Percentiles rank a stretch among this genome's conserved stretches.
Conservation (phyloP, 2,329 filamentous ascomycete species). For the Lachnellula hyalina region DNA sequence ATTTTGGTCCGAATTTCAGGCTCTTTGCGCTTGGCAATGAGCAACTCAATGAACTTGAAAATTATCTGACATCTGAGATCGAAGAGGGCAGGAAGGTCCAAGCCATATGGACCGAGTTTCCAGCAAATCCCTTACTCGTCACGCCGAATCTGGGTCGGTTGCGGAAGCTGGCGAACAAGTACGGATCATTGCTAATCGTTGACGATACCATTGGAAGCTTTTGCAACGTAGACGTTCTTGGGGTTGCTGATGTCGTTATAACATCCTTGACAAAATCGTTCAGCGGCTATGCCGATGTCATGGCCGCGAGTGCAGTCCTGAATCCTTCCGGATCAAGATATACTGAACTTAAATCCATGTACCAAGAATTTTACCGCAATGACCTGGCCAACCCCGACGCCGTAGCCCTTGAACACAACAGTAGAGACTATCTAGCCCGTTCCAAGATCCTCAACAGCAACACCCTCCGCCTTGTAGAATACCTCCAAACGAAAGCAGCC, state of each 20-base stretch:
- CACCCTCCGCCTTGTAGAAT: conserved; percentile 34
- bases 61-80: conserved; percentile 35
- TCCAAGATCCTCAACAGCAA: conserved; percentile 39
- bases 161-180: conserved; percentile 36
- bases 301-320: conserved; percentile 47
- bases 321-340: conserved; percentile 43
- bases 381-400: conserved; percentile 46
- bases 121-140: conserved; percentile 41
- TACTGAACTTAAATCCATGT: conserved; percentile 30
- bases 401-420: conserved; percentile 40
- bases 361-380: conserved; percentile 35
- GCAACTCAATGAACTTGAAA: conserved; percentile 41
- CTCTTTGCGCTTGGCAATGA: conserved; percentile 42
- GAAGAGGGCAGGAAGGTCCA: conserved; percentile 35
- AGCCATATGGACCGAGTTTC: conserved; percentile 47
- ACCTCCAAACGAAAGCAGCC: conserved; percentile 31
- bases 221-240: conserved; percentile 40
- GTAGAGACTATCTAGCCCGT: conserved; percentile 38
- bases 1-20: conserved; percentile 37
- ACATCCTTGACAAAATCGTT: conserved; percentile 55
- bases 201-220: conserved; percentile 36
- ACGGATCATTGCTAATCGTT: conserved; percentile 30
- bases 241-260: conserved; percentile 44
- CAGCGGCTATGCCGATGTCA: conserved; percentile 49
- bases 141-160: conserved; percentile 38